Evolutionary conservation across 2,329 filamentous ascomycete species (phyloP).

Genomic region (Cordyceps pruinosa): DNA sequence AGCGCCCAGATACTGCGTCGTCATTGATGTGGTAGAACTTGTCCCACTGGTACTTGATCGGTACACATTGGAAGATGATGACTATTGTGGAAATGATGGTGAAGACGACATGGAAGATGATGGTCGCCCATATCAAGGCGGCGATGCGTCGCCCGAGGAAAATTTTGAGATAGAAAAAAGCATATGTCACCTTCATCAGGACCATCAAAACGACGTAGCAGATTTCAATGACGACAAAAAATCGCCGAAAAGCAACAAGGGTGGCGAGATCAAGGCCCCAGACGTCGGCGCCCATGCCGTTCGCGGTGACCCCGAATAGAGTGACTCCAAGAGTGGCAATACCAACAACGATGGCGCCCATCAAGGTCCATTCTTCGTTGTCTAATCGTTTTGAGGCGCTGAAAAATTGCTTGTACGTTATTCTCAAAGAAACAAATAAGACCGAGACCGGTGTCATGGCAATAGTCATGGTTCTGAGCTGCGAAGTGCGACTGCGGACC

Average conservation of each 20-base stretch:
- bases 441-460: constrained; percentile 13
- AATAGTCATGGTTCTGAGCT: constrained; percentile 1
- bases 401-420: constrained; percentile 26
- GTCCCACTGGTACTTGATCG: constrained; percentile 42
- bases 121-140: constrained; percentile 30
- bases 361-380: constrained; percentile 30
- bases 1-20: constrained; percentile 33
- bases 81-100: constrained; percentile 31
- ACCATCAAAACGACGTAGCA: constrained; percentile 36
- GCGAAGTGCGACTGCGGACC: not conserved
- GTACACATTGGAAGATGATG: constrained; percentile 39
- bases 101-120: constrained; percentile 27
- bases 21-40: constrained; percentile 32
- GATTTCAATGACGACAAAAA: constrained; percentile 31
- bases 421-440: constrained; percentile 24
- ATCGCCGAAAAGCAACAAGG: constrained; percentile 33
- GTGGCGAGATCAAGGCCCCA: constrained; percentile 34
- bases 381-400: constrained; percentile 22
- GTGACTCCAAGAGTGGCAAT: constrained; percentile 24
- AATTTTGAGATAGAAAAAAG: constrained; percentile 44
- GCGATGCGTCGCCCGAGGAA: constrained; percentile 33
- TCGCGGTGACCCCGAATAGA: constrained; percentile 21
- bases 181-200: constrained; percentile 39
- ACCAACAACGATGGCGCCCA: constrained; percentile 22
- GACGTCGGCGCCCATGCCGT: constrained; percentile 39